Conservation (phyloP, 208 protist genomes). For the Wallacemonas rigidus region DNA sequence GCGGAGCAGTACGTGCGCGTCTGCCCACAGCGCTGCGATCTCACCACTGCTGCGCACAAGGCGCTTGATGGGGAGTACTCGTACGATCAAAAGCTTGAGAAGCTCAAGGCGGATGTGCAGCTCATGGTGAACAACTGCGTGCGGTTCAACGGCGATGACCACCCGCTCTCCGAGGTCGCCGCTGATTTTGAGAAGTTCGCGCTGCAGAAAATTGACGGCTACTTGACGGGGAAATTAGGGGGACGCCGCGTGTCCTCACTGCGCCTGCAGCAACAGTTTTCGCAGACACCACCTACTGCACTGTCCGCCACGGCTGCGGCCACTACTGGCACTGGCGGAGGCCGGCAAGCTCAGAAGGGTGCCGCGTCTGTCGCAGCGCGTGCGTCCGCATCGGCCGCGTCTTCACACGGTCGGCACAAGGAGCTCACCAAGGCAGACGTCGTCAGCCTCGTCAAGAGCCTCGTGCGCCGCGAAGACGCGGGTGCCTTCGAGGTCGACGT, state of each 20-base stretch:
- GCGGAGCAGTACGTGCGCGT: slow-evolving; percentile 68
- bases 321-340: background rate
- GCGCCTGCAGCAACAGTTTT: slow-evolving; percentile 34
- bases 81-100: slow-evolving; percentile 48
- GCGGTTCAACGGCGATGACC: slow-evolving; percentile 71
- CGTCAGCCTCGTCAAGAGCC: slow-evolving; percentile 51
- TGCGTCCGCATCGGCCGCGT: background rate
- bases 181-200: slow-evolving; percentile 70
- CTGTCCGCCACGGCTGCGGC: background rate
- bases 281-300: background rate
- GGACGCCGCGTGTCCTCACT: slow-evolving; percentile 67
- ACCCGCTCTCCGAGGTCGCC: slow-evolving; percentile 52
- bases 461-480: slow-evolving; percentile 73
- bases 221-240: slow-evolving; percentile 54
- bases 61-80: slow-evolving; percentile 68
- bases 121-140: slow-evolving; percentile 89
- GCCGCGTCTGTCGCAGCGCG: background rate
- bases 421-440: slow-evolving; percentile 35
- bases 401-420: background rate
- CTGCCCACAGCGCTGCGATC: slow-evolving; percentile 77
- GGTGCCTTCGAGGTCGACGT: slow-evolving; percentile 83
- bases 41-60: slow-evolving; percentile 65
- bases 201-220: slow-evolving; percentile 59
- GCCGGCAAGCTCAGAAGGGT: slow-evolving; percentile 13
- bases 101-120: slow-evolving; percentile 62